Conservation (phyloP, 345 rosid genomes). For the Gossypium raimondii region DNA sequence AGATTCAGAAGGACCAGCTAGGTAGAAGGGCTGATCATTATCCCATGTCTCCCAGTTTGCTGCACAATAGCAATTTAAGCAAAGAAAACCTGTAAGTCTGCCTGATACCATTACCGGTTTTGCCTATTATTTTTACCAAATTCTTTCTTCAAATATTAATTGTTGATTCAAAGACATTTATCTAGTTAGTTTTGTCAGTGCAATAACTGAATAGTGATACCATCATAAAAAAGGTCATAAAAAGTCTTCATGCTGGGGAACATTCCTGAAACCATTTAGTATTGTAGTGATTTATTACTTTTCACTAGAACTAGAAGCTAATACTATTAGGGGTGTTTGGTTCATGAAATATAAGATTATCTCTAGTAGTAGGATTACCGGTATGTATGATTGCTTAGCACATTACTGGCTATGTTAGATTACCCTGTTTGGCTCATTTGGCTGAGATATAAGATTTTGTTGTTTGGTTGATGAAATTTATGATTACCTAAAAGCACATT, state of each 20-base stretch:
- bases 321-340: background rate
- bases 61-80: conserved; percentile 62
- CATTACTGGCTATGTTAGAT: too few species aligned
- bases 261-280: background rate
- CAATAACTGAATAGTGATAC: background rate
- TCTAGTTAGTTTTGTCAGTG: background rate
- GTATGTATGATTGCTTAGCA: too few species aligned
- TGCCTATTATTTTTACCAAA: background rate
- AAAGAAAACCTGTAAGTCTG: conserved; percentile 79
- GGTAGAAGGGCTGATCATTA: conserved; percentile 43
- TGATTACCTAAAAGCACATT: too few species aligned
- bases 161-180: background rate
- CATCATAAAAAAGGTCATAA: background rate
- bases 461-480: too few species aligned
- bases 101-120: conserved; percentile 15
- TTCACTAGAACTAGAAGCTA: background rate
- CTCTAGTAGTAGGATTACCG: too few species aligned
- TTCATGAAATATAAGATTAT: too few species aligned
- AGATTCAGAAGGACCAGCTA: conserved; percentile 47
- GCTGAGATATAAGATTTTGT: too few species aligned
- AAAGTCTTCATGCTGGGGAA: background rate
- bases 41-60: conserved; percentile 80
- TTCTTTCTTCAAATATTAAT: background rate
- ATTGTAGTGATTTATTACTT: background rate
- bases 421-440: too few species aligned